Base-by-base conservation (phyloP, 1,284 basidiomycete species). In the Microbotryum intermedium region DNA sequence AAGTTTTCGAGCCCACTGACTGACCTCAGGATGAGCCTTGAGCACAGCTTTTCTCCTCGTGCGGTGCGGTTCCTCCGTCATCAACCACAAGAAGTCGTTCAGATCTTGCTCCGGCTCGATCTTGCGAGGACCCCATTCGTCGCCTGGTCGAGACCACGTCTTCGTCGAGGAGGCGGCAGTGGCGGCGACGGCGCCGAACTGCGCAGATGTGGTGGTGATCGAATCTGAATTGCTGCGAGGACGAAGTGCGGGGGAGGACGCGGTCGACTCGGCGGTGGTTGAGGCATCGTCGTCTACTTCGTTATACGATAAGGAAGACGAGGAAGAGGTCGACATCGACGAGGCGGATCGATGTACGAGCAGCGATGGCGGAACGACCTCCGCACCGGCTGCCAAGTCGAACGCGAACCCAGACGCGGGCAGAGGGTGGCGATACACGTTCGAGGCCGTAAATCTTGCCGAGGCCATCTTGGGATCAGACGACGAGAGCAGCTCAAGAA, bases 31-130 rank as follows among this genome's bases (percentile, higher is more conserved):
- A 73, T 98, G 92, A 0, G 87, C 86, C 73, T 93, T 92, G 77
- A 98, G 82, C 62, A 98, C 97, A 10, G 84, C 88, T 77, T 84
- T 84, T 52, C 94, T 79, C 50, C 94, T 79, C 23, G 85, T 84
- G 34, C 92, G 82, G 75, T 98, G 95, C 6, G 94, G 94, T 74
- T 98, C 95, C 75, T 98, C 94, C 1, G 90, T 97, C 82, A 95
- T 88, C 58, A 94, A 76, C 94, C 94, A 98, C 30, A 97, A 78
- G 57, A 75, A 77, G 60, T 77, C 76, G 23, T 65, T 59, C 2
- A 62, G 55, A 29, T 75, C 71, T 58, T 70, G 62, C 45, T 64
- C 58, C 42, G 69, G 67, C 3, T 67, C 49, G 1, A 70, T 60
- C 23, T 69, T 66, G 26, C 64, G 59, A 1, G 76, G 76, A 28